Percentiles rank a stretch among this genome's conserved stretches.
Conservation (phyloP, 2,329 filamentous ascomycete genomes). For the Paraphoma chrysanthemicola region DNA sequence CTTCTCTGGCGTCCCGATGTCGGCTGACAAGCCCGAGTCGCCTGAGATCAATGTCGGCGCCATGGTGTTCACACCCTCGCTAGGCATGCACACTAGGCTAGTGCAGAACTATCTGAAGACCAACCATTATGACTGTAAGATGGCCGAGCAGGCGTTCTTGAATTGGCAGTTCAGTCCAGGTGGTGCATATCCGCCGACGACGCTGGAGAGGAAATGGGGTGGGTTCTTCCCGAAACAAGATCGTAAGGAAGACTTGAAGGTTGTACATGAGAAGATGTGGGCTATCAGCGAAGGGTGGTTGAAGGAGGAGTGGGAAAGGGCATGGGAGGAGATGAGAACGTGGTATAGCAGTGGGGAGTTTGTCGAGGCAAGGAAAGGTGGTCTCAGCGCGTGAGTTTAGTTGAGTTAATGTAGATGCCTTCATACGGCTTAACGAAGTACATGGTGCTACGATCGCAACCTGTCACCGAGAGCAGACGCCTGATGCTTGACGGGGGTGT, state of each 20-base stretch:
- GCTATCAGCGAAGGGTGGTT: slow-evolving; percentile 21
- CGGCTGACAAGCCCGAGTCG: slow-evolving; percentile 22
- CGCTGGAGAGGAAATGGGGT: slow-evolving; percentile 36
- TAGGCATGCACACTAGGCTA: slow-evolving; percentile 36
- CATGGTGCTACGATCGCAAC: no score
- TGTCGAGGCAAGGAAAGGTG: slow-evolving; percentile 5
- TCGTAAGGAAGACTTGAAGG: slow-evolving; percentile 33
- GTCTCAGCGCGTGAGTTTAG: neutral
- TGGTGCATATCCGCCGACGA: slow-evolving; percentile 35
- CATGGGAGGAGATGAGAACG: slow-evolving; percentile 33
- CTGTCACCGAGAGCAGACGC: no score
- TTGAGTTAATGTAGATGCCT: neutral
- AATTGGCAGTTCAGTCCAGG: slow-evolving; percentile 41
- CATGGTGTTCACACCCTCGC: slow-evolving; percentile 41
- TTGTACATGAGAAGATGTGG: slow-evolving; percentile 48
- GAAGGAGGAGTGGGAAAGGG: slow-evolving; percentile 31
- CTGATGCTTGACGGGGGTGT: no score
- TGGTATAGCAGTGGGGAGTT: slow-evolving; percentile 36
- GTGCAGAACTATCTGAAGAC: slow-evolving; percentile 43
- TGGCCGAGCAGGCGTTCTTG: slow-evolving; percentile 45
- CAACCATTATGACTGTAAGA: slow-evolving; percentile 34
- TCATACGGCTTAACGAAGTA: neutral
- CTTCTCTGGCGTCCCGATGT: slow-evolving; percentile 29
- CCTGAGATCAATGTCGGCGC: slow-evolving; percentile 41
- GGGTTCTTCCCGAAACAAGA: slow-evolving; percentile 34